These are phyloP conservation scores for Panaeolus papilionaceus DNA, from an alignment of 768 basidiomycete species.

Conservation along the genomic window DNA sequence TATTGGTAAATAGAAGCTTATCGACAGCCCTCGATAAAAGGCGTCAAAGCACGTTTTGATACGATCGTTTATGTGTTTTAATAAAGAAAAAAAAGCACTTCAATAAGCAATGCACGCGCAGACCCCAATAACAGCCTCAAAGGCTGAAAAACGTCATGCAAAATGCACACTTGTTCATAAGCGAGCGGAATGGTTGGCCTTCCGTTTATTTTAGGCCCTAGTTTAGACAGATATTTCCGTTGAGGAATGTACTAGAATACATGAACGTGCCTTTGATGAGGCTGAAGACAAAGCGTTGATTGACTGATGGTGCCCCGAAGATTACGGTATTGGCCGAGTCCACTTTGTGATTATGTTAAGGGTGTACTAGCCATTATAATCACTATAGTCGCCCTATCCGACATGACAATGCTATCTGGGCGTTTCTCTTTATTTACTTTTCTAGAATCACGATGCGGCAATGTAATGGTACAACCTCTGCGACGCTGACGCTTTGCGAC, in stretches of 20 bases:
- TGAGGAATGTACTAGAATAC: neutral
- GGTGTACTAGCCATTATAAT: neutral
- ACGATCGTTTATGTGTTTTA: neutral
- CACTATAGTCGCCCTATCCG: constrained; percentile 3
- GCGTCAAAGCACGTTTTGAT: neutral
- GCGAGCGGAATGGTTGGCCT: neutral
- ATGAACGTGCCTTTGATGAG: neutral
- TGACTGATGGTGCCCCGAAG: neutral
- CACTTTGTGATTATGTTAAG: constrained; percentile 6
- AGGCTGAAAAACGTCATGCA: neutral
- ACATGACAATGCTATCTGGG: neutral
- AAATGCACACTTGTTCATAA: neutral
- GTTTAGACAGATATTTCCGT: neutral
- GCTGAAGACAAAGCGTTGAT: neutral
- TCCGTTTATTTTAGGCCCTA: neutral
- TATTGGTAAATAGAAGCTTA: neutral
- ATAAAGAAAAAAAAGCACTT: neutral
- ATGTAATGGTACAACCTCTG: neutral
- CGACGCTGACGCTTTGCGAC: neutral
- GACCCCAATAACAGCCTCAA: neutral
- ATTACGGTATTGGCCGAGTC: neutral
- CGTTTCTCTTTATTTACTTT: neutral
- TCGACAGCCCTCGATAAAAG: constrained; percentile 1
- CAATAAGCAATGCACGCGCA: neutral
- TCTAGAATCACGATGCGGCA: neutral